Conservation (phyloP, 2,329 filamentous ascomycete genomes). For the Torrubiella hemipterigena region DNA sequence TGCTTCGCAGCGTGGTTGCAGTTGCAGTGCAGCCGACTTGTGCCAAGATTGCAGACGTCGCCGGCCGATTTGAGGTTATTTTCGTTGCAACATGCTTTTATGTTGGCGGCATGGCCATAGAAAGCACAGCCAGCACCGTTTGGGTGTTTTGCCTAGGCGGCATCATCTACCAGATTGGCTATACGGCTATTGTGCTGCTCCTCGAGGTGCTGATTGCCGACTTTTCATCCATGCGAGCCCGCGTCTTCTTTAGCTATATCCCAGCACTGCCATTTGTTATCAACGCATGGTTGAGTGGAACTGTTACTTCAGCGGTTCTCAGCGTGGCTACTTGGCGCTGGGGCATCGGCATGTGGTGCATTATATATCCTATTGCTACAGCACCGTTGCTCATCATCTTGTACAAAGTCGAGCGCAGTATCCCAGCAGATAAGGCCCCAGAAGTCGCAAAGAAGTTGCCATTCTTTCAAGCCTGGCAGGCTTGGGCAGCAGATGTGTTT, state of each 20-base stretch:
- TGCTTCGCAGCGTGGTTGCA: constrained; percentile 45
- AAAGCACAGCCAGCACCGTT: constrained; percentile 35
- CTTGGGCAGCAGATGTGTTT: constrained; percentile 28
- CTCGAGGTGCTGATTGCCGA: constrained; percentile 51
- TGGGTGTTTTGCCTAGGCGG: constrained; percentile 40
- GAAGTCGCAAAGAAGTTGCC: too few species aligned
- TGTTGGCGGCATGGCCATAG: constrained; percentile 38
- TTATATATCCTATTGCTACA: constrained; percentile 45
- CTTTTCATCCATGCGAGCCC: constrained; percentile 44
- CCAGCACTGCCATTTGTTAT: constrained; percentile 45
- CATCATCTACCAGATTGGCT: constrained; percentile 46
- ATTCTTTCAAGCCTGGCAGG: neutral
- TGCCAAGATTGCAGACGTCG: constrained; percentile 51
- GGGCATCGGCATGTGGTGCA: constrained; percentile 53
- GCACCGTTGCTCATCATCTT: constrained; percentile 39
- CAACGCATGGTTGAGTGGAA: constrained; percentile 53
- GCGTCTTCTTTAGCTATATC: constrained; percentile 51
- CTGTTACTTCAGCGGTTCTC: constrained; percentile 39
- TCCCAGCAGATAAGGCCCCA: neutral
- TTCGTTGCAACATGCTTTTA: constrained; percentile 44
- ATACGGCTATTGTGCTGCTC: constrained; percentile 43
- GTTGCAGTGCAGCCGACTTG: constrained; percentile 46
- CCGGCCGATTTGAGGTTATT: constrained; percentile 49
- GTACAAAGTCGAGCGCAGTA: constrained; percentile 18
- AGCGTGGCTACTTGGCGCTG: constrained; percentile 41